Conservation (phyloP, 306 rosid genomes). For the Hippophae gyantsensis region DNA sequence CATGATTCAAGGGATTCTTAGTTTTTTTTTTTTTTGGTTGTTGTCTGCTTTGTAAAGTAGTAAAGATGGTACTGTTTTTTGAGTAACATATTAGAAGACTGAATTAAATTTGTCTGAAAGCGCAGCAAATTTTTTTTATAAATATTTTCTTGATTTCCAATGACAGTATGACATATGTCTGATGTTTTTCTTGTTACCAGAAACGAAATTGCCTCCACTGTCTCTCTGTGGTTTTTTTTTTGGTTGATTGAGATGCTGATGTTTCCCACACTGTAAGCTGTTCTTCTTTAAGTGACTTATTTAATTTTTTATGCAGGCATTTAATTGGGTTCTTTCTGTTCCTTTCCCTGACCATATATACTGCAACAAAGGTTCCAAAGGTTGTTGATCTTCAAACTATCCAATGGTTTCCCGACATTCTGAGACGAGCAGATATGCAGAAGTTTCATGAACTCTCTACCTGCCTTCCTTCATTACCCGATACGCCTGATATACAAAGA, state of each 20-base stretch:
- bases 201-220: too few relatives aligned
- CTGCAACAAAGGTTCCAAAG: conserved; percentile 67
- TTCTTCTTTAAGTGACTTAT: not conserved
- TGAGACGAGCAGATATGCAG: conserved; percentile 63
- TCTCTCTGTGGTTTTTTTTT: not conserved
- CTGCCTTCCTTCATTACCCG: conserved; percentile 68
- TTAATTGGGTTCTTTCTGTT: conserved; percentile 91
- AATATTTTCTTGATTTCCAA: too few relatives aligned
- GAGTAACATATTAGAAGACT: too few relatives aligned
- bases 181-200: too few relatives aligned
- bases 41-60: too few relatives aligned
- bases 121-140: too few relatives aligned
- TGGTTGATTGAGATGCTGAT: not conserved
- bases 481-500: conserved; percentile 52
- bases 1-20: too few relatives aligned
- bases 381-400: conserved; percentile 68
- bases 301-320: conserved; percentile 51
- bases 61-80: too few relatives aligned
- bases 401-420: conserved; percentile 47
- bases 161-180: too few relatives aligned
- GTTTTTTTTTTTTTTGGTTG: too few relatives aligned
- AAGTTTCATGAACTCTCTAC: conserved; percentile 59
- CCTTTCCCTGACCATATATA: conserved; percentile 82
- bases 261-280: not conserved
- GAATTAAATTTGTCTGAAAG: too few relatives aligned